Evolutionary conservation across 2,329 filamentous ascomycete species (phyloP).

Genomic region (Phaeosphaeriaceae sp.): DNA sequence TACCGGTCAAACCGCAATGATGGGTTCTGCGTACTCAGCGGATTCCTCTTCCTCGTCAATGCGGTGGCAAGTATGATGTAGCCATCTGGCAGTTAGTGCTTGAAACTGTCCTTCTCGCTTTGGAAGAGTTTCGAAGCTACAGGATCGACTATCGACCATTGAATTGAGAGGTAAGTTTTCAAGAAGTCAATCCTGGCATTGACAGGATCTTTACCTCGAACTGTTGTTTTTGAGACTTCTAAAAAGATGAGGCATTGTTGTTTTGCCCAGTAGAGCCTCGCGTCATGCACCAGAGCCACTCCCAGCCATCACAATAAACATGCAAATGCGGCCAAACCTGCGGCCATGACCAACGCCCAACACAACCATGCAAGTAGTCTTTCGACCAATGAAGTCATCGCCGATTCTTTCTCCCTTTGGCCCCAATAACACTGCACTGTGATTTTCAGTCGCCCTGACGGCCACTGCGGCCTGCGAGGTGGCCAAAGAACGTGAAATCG

Average conservation of each 20-base stretch:
- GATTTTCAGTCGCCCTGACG: conserved; percentile 25
- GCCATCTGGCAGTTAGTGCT: conserved; percentile 31
- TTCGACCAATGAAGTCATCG: conserved; percentile 37
- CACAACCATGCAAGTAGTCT: conserved; percentile 39
- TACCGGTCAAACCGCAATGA: conserved; percentile 45
- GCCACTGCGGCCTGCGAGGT: conserved; percentile 7
- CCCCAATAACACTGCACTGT: conserved; percentile 22
- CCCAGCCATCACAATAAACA: conserved; percentile 45
- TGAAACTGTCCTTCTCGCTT: conserved; percentile 37
- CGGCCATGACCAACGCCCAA: conserved; percentile 25
- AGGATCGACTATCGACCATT: background rate
- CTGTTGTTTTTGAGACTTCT: conserved; percentile 19
- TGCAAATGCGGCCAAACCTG: conserved; percentile 36
- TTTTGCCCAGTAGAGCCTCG: conserved; percentile 32
- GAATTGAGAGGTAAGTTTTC: background rate
- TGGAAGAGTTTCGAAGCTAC: conserved; percentile 19
- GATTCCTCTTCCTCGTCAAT: conserved; percentile 26
- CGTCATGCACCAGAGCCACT: conserved; percentile 36
- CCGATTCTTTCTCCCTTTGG: conserved; percentile 27
- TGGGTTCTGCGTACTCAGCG: conserved; percentile 29
- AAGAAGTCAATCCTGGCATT: background rate
- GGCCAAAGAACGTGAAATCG: background rate
- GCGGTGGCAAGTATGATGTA: conserved; percentile 43
- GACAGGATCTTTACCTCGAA: background rate
- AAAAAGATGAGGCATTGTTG: conserved; percentile 36